Evolutionary conservation across 495 filamentous ascomycete species (phyloP), one percentile per base, ranked within the genome.

Genomic region (Hypoxylon crocopeplum): DNA sequence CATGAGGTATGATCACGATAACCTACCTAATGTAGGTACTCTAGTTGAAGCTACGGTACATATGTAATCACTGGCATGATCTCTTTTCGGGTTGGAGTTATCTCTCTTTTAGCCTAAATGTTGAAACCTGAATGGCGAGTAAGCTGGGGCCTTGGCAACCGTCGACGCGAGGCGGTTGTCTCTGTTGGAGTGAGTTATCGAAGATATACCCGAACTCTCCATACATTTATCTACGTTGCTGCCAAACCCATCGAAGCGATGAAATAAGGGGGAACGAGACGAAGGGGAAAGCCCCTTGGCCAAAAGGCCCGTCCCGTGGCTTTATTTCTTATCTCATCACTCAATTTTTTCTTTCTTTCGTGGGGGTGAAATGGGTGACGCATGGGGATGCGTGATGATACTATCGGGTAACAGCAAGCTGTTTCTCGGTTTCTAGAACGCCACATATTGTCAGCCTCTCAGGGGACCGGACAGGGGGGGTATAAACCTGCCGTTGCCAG

Each of bases 301-400:
- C 32, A 53, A 42, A 54, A 64, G 53, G 49, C 32, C 45, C 44
- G 54, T 55, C 54, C 44, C 60, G 60, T 53, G 32, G 21, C 30
- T 53, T 38, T 25, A 20, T 48, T 59, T 50, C 54, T 59, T 54
- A 64, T 64, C 61, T 59, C 54, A 59, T 49, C 48, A 50, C 48
- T 55, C 24, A 50, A 27, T 17, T 17, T 21, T 22, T n/a, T 16
- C n/a, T 16, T n/a, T 3, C 19, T 48, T 44, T 20, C 48, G 61
- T 58, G 61, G 55, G 61, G 61, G 61, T 33, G 19, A 40, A 27
- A 41, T n/a, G 21, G 15, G 33, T 38, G 10, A 24, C 27, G 22
- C 24, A 25, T 11, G 17, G 5, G 7, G 12, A 29, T 17, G 16
- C 27, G 40, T n/a, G 50, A 57, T 51, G 55, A 64, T 59, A 45